Conservation (phyloP, 177 flowering plant species). For the Vitis hybrid region DNA sequence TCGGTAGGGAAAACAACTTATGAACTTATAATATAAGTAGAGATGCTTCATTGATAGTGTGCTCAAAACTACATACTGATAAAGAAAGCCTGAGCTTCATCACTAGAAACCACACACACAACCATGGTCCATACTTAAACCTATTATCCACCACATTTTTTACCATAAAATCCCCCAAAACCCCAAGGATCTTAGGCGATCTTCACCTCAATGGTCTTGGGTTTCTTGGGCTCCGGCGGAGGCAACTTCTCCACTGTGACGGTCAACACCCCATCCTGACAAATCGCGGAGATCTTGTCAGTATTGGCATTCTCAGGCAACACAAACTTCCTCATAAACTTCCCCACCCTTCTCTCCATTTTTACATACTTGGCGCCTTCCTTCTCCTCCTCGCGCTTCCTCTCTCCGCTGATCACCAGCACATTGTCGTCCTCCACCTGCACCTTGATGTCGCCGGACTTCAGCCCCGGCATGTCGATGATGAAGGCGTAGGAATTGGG, state of each 20-base stretch:
- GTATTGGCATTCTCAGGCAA: conserved; percentile 45
- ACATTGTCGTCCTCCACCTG: conserved; percentile 46
- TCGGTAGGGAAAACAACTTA: no score
- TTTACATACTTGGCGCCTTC: conserved; percentile 45
- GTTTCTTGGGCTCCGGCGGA: conserved; percentile 57
- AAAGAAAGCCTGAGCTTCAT: no score
- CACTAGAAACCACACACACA: no score
- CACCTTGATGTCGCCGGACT: conserved; percentile 38
- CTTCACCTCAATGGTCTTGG: conserved; percentile 31
- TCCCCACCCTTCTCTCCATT: conserved; percentile 48
- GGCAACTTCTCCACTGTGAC: conserved; percentile 48
- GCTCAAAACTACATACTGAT: no score
- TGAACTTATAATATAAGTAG: no score
- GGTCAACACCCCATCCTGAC: conserved; percentile 45
- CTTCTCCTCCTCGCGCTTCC: conserved; percentile 38
- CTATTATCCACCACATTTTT: no score
- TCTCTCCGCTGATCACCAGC: conserved; percentile 38
- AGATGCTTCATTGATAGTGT: no score
- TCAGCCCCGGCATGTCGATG: conserved; percentile 49
- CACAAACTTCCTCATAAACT: conserved; percentile 47
- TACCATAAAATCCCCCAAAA: not conserved
- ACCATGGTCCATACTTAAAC: no score
- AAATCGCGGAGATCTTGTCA: conserved; percentile 37
- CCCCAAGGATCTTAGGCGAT: conserved; percentile 23
- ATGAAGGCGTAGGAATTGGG: conserved; percentile 36